phyloP scores from a whole-genome alignment of 176 grass and related monocot species.

The Eleusine coracana region DNA sequence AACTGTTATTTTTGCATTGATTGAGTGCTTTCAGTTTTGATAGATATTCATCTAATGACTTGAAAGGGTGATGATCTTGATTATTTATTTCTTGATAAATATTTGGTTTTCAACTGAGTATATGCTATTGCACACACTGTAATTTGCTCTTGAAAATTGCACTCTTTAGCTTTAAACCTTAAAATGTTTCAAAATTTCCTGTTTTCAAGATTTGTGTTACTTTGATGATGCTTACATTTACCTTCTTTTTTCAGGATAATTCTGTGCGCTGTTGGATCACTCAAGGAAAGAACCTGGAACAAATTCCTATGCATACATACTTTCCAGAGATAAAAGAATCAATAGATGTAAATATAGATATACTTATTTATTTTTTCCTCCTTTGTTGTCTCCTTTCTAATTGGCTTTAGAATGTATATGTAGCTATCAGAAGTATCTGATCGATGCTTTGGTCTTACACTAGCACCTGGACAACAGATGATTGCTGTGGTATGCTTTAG shows the following conservation, averaged over 20 bases:
- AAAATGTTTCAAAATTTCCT: neutral
- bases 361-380: slow-evolving; percentile 1
- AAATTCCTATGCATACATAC: slow-evolving; percentile 59
- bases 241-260: slow-evolving; percentile 67
- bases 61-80: slow-evolving; percentile 6
- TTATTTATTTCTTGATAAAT: slow-evolving; percentile 15
- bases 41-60: neutral
- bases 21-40: slow-evolving; percentile 7
- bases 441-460: slow-evolving; percentile 78
- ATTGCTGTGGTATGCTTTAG: slow-evolving; percentile 71
- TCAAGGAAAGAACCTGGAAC: slow-evolving; percentile 52
- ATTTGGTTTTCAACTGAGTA: neutral
- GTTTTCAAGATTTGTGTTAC: neutral
- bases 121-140: neutral
- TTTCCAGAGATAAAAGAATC: slow-evolving; percentile 55
- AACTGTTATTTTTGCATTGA: neutral
- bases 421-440: slow-evolving; percentile 77
- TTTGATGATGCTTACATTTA: slow-evolving; percentile 34
- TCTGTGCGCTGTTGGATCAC: slow-evolving; percentile 73
- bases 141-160: slow-evolving; percentile 1
- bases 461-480: slow-evolving; percentile 83
- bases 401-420: slow-evolving; percentile 50
- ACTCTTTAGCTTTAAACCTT: neutral
- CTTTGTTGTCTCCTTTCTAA: slow-evolving; percentile 39
- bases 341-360: slow-evolving; percentile 53